These are phyloP conservation scores for Epichloe festucae DNA, from an alignment of 2,329 filamentous ascomycete species.

Conservation along the genomic window DNA sequence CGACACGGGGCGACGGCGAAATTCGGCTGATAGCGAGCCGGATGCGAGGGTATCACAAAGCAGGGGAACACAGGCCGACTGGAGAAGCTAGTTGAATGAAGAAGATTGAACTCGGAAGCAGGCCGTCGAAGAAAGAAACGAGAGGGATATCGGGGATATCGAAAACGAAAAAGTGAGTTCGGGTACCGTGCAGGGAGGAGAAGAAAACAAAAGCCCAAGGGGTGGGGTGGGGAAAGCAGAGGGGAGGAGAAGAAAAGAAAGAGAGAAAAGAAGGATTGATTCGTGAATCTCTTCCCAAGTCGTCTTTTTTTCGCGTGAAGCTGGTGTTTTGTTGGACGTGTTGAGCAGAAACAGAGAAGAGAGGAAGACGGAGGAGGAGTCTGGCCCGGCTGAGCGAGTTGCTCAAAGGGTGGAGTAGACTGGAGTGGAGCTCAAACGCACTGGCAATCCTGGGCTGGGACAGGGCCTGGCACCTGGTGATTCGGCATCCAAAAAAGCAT, in stretches of 20 bases:
- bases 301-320: constrained; percentile 1
- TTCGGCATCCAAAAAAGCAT: background rate
- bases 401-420: constrained; percentile 1
- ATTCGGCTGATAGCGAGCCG: constrained; percentile 15
- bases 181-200: background rate
- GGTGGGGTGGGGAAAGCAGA: constrained; percentile 2
- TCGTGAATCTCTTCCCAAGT: constrained; percentile 7
- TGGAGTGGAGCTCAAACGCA: constrained; percentile 1
- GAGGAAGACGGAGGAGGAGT: constrained; percentile 6
- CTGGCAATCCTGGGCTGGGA: too few relatives aligned
- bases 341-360: constrained; percentile 10
- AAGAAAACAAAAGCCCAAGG: constrained; percentile 3
- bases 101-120: background rate
- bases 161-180: background rate
- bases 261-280: constrained; percentile 8
- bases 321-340: background rate
- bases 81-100: background rate
- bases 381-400: constrained; percentile 4
- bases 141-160: constrained; percentile 11
- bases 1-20: constrained; percentile 9
- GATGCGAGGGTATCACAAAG: constrained; percentile 13
- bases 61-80: background rate
- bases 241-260: constrained; percentile 6
- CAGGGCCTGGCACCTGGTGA: background rate
- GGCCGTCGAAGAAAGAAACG: constrained; percentile 8